phyloP scores from a whole-genome alignment of 1,139 yeast species.

The Sugiyamaella neomexicana region DNA sequence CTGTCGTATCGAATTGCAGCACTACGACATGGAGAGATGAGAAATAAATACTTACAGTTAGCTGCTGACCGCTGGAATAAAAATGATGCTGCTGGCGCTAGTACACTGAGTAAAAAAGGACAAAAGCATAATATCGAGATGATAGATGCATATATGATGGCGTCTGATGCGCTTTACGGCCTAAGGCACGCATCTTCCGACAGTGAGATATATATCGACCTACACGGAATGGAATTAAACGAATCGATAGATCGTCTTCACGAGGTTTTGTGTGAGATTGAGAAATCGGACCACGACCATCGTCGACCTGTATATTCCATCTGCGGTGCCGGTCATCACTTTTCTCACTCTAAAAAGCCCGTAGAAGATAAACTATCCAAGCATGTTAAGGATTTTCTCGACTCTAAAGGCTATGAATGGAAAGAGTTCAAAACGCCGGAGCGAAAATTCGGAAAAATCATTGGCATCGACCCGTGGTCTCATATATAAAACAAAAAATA shows the following conservation, averaged over 20 bases:
- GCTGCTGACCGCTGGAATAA: constrained; percentile 43
- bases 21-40: constrained; percentile 34
- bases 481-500: constrained; percentile 23
- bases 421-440: constrained; percentile 37
- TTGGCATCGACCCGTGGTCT: constrained; percentile 46
- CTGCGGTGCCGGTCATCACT: constrained; percentile 38
- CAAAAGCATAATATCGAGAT: constrained; percentile 35
- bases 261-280: constrained; percentile 33
- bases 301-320: constrained; percentile 40
- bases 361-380: constrained; percentile 38
- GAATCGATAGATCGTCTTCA: constrained; percentile 41
- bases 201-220: constrained; percentile 41
- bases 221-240: constrained; percentile 44
- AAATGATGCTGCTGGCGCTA: constrained; percentile 44
- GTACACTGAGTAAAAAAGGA: constrained; percentile 42
- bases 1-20: constrained; percentile 34
- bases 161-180: constrained; percentile 33
- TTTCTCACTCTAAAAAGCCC: constrained; percentile 24
- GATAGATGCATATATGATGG: constrained; percentile 32
- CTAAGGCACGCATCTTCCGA: constrained; percentile 26
- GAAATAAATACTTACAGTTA: constrained; percentile 43
- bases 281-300: constrained; percentile 26
- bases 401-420: constrained; percentile 42
- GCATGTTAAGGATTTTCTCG: constrained; percentile 36
- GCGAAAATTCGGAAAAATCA: constrained; percentile 39